Evolutionary conservation across 768 basidiomycete genomes (phyloP).

Genomic region (Tephrocybe sp.): DNA sequence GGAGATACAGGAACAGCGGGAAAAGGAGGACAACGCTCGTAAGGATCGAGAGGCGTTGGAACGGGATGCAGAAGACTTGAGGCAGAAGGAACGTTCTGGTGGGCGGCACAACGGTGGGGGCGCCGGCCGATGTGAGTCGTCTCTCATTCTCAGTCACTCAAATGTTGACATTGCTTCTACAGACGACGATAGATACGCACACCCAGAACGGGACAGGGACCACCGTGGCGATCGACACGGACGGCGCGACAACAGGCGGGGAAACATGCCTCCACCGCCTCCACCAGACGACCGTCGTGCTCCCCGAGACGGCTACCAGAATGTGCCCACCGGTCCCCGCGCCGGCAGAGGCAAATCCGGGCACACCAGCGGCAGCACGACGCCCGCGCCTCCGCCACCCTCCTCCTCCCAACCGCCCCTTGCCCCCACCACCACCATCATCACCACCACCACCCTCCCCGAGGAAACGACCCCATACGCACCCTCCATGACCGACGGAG

Average conservation of each 20-base stretch:
- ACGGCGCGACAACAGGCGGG: constrained; percentile 42
- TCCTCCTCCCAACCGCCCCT: constrained; percentile 45
- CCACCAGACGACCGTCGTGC: constrained; percentile 33
- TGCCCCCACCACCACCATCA: too few relatives aligned
- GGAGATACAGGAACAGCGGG: constrained; percentile 76
- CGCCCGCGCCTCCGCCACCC: constrained; percentile 42
- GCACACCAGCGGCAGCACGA: constrained; percentile 26
- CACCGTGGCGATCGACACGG: constrained; percentile 38
- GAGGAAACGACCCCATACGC: constrained; percentile 40
- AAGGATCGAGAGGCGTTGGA: constrained; percentile 74
- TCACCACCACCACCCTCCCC: constrained; percentile 27
- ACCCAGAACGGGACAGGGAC: constrained; percentile 49
- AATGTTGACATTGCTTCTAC: too few relatives aligned
- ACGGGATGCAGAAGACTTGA: constrained; percentile 66
- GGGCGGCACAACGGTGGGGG: constrained; percentile 36
- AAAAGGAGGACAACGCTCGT: constrained; percentile 59
- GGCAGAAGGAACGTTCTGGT: constrained; percentile 45
- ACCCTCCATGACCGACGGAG: constrained; percentile 77
- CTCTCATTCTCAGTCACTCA: too few relatives aligned
- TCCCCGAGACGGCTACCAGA: constrained; percentile 52
- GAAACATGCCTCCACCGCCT: constrained; percentile 38
- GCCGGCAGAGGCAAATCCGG: constrained; percentile 61
- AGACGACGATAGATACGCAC: constrained; percentile 57
- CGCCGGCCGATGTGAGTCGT: constrained; percentile 37
- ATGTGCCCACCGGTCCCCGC: constrained; percentile 83